A percentile compares a stretch with the other conserved stretches of the same genome.
These are phyloP conservation scores for Meyerozyma carpophila DNA, from an alignment of 1,139 yeast species.

Conservation along the genomic window DNA sequence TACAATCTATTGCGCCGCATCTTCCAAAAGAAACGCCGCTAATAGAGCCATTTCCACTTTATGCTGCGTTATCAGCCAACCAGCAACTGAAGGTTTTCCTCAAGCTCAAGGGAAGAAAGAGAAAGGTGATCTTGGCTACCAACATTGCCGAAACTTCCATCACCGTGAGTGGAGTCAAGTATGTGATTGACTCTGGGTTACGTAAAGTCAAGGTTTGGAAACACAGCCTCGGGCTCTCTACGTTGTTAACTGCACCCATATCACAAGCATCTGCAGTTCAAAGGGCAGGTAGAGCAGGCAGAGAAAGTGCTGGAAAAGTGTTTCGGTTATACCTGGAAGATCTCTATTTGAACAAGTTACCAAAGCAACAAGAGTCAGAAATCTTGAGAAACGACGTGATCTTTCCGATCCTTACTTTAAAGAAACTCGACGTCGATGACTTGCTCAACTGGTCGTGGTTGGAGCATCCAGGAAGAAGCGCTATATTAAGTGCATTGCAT, in stretches of 20 bases:
- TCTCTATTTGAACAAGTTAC: slow-evolving; percentile 51
- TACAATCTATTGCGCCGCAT: slow-evolving; percentile 57
- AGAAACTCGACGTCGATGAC: slow-evolving; percentile 78
- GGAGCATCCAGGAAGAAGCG: slow-evolving; percentile 79
- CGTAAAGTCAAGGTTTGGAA: slow-evolving; percentile 94
- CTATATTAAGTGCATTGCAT: slow-evolving; percentile 71
- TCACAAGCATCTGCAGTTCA: slow-evolving; percentile 94
- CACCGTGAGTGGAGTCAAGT: slow-evolving; percentile 92
- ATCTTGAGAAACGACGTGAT: slow-evolving; percentile 82
- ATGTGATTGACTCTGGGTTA: slow-evolving; percentile 88
- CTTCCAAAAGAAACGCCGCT: slow-evolving; percentile 73
- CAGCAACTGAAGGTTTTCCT: slow-evolving; percentile 77
- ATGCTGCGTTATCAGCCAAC: slow-evolving; percentile 86
- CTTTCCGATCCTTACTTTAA: slow-evolving; percentile 77
- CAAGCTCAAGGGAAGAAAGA: slow-evolving; percentile 49
- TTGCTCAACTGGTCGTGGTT: slow-evolving; percentile 88
- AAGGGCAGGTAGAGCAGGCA: slow-evolving; percentile 98
- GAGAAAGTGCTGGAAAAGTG: slow-evolving; percentile 88
- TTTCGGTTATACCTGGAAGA: slow-evolving; percentile 76
- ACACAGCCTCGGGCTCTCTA: slow-evolving; percentile 84
- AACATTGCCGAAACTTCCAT: slow-evolving; percentile 97
- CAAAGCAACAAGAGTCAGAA: slow-evolving; percentile 86
- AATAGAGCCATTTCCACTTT: slow-evolving; percentile 74
- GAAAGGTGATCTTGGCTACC: slow-evolving; percentile 87
- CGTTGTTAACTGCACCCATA: slow-evolving; percentile 84